phyloP scores from a whole-genome alignment of 345 rosid genomes.

The Erodium maritimum region DNA sequence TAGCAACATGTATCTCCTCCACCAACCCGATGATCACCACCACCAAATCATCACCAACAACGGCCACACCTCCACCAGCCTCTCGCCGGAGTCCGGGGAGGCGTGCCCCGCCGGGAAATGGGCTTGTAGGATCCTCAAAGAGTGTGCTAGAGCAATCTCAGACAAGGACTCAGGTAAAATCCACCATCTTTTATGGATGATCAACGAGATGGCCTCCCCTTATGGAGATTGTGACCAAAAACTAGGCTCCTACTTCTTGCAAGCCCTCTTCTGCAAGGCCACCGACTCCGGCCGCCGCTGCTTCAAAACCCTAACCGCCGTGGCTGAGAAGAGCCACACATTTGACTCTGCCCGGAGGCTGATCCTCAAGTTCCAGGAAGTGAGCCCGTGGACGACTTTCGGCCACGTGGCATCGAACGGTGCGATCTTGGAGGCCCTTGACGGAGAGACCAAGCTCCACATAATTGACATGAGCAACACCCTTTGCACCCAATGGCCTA shows the following conservation, averaged over 20 bases:
- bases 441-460: slow-evolving; percentile 54
- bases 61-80: slow-evolving; percentile 40
- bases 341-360: slow-evolving; percentile 56
- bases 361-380: slow-evolving; percentile 69
- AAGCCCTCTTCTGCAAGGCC: slow-evolving; percentile 67
- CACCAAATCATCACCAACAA: not conserved
- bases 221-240: slow-evolving; percentile 74
- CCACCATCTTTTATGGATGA: slow-evolving; percentile 74
- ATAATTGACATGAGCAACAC: slow-evolving; percentile 65
- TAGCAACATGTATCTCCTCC: not conserved
- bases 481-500: slow-evolving; percentile 84
- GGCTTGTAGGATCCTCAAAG: slow-evolving; percentile 50
- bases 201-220: slow-evolving; percentile 65
- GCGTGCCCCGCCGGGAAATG: slow-evolving; percentile 27
- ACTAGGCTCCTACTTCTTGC: slow-evolving; percentile 55
- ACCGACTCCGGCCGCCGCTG: slow-evolving; percentile 54
- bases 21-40: too few relatives aligned
- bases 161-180: slow-evolving; percentile 55
- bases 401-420: slow-evolving; percentile 78
- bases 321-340: slow-evolving; percentile 46
- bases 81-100: slow-evolving; percentile 37
- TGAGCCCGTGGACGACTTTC: slow-evolving; percentile 74
- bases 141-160: slow-evolving; percentile 65
- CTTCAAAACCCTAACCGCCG: slow-evolving; percentile 53
- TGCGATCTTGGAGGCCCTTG: slow-evolving; percentile 61